A percentile compares a stretch with the other conserved stretches of the same genome.
These are phyloP conservation scores for Zygosaccharomyces gambellarensis DNA, from an alignment of 805 yeast species.

Conservation along the genomic window DNA sequence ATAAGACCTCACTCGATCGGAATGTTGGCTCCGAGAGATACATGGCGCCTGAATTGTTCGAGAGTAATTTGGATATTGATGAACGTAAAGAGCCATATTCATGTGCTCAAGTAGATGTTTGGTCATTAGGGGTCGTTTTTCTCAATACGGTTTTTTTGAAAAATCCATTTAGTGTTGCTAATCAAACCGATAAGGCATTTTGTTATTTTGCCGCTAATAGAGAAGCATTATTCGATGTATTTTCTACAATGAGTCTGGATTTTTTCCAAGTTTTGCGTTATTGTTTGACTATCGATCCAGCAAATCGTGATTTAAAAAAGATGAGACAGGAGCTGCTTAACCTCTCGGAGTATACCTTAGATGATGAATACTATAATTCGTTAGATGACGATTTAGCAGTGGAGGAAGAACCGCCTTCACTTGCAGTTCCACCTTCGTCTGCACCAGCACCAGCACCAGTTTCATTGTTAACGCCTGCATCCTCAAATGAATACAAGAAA, in stretches of 20 bases:
- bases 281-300: conserved; percentile 79
- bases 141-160: conserved; percentile 83
- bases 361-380: conserved; percentile 57
- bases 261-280: conserved; percentile 78
- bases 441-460: conserved; percentile 29
- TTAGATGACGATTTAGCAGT: conserved; percentile 39
- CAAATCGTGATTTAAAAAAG: conserved; percentile 61
- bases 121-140: conserved; percentile 85
- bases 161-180: conserved; percentile 80
- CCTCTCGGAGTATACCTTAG: conserved; percentile 71
- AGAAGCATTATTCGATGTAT: conserved; percentile 86
- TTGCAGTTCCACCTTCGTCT: conserved; percentile 25
- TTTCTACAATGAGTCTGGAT: conserved; percentile 82
- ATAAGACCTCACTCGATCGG: conserved; percentile 57
- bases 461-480: conserved; percentile 29
- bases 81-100: conserved; percentile 55
- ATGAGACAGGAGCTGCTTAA: conserved; percentile 57
- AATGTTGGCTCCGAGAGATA: conserved; percentile 87
- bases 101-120: conserved; percentile 77
- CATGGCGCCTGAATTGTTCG: conserved; percentile 93
- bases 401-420: conserved; percentile 14
- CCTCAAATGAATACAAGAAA: conserved; percentile 17
- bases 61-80: conserved; percentile 37
- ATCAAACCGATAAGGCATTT: conserved; percentile 74
- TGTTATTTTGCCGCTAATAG: conserved; percentile 81